phyloP scores from a whole-genome alignment of 305 asterid genomes.

The Striga hermonthica region DNA sequence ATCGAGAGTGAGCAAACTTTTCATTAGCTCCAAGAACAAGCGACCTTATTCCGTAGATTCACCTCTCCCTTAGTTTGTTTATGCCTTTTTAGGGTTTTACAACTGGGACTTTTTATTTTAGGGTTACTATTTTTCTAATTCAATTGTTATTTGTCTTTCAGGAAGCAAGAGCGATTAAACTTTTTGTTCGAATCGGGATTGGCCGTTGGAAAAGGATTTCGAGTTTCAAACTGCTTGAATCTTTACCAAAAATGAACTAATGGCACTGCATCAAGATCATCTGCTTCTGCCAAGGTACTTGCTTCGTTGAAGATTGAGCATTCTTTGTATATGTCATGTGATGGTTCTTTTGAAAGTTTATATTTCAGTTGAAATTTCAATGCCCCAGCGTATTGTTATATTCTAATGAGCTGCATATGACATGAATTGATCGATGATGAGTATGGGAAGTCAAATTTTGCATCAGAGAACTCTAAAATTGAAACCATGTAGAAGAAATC shows the following conservation, averaged over 20 bases:
- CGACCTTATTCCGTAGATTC: too few relatives aligned
- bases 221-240: constrained; percentile 76
- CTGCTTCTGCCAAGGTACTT: constrained; percentile 49
- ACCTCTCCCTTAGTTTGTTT: too few relatives aligned
- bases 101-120: constrained; percentile 37
- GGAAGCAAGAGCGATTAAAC: constrained; percentile 91
- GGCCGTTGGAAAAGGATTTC: constrained; percentile 72
- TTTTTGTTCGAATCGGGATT: constrained; percentile 92
- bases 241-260: constrained; percentile 52
- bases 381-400: constrained; percentile 16
- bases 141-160: constrained; percentile 24
- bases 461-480: too few relatives aligned
- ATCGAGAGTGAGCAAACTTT: too few relatives aligned
- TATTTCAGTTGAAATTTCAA: constrained; percentile 24
- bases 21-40: too few relatives aligned
- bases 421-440: too few relatives aligned
- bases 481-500: too few relatives aligned
- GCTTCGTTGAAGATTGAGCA: constrained; percentile 11
- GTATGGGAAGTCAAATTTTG: too few relatives aligned
- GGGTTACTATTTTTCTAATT: constrained; percentile 2
- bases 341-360: not conserved
- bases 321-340: too few relatives aligned
- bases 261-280: constrained; percentile 42
- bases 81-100: constrained; percentile 15
- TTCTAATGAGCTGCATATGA: too few relatives aligned